Evolutionary conservation across 2,329 filamentous ascomycete species (phyloP), one percentile per base, ranked within the genome.

Genomic region (Capronia americana): DNA sequence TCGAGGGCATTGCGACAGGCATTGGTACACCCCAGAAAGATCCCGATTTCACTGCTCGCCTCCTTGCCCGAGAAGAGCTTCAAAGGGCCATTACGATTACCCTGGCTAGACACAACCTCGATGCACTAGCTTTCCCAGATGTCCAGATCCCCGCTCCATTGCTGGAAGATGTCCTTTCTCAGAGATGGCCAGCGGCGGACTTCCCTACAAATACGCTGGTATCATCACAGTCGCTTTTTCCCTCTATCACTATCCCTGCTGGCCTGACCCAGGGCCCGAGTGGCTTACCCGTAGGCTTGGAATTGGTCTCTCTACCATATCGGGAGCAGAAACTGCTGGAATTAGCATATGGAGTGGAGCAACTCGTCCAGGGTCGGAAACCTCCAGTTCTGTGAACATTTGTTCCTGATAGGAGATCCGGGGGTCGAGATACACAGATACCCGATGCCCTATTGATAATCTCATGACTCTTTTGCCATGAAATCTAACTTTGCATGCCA

Each of bases 201-300:
- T 67, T 61, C 53, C 65, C 65, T 7, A 67, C 65, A 10, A 67
- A 67, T 20, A 67, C 65, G 5, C 54, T 61, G 17, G 50, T 67
- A 20, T 57, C 65, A 14, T 56, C 57, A 38, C 61, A 67, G 48
- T 48, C 62, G 17, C 51, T 61, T 26, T 54, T 67, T 41, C 65
- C 65, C 17, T 51, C 65, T 11, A 50, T 67, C 28, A 56, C 57
- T 44, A 53, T 67, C 17, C 65, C 65, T 28, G 65, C 54, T n/a
- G 65, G 65, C 28, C 44, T 64, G 41, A 67, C 61, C 7, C 14
- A 61, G 38, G 56, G 24, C 2, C 28, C 28, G 28, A 28, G 20
- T 14, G 50, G 48, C 12, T 26, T 67, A 28, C 65, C 61, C 10
- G 65, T 67, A 4, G 65, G 65, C 17, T 50, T 67, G 56, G 62